Percentiles rank a stretch among this genome's conserved stretches.
Conservation (phyloP, 176 grass and related monocot genomes). For the Guadua angustifolia region DNA sequence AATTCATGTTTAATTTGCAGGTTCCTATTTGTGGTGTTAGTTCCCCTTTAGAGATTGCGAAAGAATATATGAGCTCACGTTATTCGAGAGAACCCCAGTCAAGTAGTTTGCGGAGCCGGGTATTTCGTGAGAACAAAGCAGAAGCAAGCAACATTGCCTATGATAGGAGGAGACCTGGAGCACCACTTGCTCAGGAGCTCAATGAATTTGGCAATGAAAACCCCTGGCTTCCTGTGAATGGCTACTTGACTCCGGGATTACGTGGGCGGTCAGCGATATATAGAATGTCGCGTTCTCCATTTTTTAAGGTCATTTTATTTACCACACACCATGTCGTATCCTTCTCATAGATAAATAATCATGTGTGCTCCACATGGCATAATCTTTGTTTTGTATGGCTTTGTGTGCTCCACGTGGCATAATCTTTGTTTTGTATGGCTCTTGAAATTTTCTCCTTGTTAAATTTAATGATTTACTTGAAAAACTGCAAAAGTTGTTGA, state of each 20-base stretch:
- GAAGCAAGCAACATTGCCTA: slow-evolving; percentile 46
- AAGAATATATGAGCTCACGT: slow-evolving; percentile 67
- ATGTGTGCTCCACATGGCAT: neutral
- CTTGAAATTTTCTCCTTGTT: neutral
- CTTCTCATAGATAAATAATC: neutral
- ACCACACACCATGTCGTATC: neutral
- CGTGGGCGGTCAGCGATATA: slow-evolving; percentile 61
- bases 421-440: slow-evolving; percentile 18
- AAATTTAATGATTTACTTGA: neutral
- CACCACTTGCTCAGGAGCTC: slow-evolving; percentile 39
- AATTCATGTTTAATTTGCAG: slow-evolving; percentile 41
- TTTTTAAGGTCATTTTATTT: slow-evolving; percentile 56
- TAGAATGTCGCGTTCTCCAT: slow-evolving; percentile 66
- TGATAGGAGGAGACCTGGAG: slow-evolving; percentile 38
- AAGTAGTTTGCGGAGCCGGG: slow-evolving; percentile 43
- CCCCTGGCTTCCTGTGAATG: slow-evolving; percentile 49
- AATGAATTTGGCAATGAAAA: slow-evolving; percentile 38
- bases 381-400: slow-evolving; percentile 18
- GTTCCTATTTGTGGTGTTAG: slow-evolving; percentile 36
- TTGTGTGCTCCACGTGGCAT: slow-evolving; percentile 3
- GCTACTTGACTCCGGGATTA: slow-evolving; percentile 54
- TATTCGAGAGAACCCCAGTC: slow-evolving; percentile 44
- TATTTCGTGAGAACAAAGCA: slow-evolving; percentile 49
- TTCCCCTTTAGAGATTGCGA: slow-evolving; percentile 67
- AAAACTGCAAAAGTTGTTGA: slow-evolving; percentile 8